Conservation (phyloP, 352 stramenopile genomes). For the Phytophthora macrochlamydospora region DNA sequence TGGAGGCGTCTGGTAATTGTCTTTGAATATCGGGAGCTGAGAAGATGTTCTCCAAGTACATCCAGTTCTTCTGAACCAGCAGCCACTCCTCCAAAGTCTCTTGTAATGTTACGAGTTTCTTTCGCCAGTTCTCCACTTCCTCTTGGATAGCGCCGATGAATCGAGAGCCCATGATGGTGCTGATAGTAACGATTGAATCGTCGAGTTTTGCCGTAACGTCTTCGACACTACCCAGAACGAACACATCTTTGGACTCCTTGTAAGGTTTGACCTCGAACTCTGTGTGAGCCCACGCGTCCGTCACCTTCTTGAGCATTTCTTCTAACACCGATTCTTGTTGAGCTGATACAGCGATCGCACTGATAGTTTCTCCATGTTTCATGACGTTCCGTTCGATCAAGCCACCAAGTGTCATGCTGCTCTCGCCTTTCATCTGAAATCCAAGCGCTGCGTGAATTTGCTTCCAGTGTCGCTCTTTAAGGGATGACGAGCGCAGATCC, state of each 20-base stretch:
- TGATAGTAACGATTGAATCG: slow-evolving; percentile 94
- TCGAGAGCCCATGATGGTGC: slow-evolving; percentile 91
- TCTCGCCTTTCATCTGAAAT: slow-evolving; percentile 88
- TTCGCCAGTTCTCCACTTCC: slow-evolving; percentile 89
- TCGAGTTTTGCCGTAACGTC: slow-evolving; percentile 92
- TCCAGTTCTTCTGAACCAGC: slow-evolving; percentile 89
- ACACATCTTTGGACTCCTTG: slow-evolving; percentile 94
- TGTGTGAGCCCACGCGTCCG: slow-evolving; percentile 82
- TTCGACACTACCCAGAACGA: slow-evolving; percentile 92
- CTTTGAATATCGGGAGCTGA: slow-evolving; percentile 91
- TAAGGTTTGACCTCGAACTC: slow-evolving; percentile 94
- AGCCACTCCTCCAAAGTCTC: slow-evolving; percentile 91
- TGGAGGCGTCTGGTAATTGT: slow-evolving; percentile 89
- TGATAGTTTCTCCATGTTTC: slow-evolving; percentile 88
- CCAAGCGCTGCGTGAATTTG: slow-evolving; percentile 82
- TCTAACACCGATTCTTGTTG: slow-evolving; percentile 93
- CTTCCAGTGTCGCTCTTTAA: slow-evolving; percentile 81
- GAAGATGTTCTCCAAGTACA: slow-evolving; percentile 90
- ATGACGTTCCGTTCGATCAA: slow-evolving; percentile 91
- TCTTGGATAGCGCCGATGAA: slow-evolving; percentile 92
- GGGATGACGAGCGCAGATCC: slow-evolving; percentile 63
- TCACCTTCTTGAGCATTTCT: slow-evolving; percentile 95
- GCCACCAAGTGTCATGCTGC: slow-evolving; percentile 79
- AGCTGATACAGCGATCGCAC: slow-evolving; percentile 79
- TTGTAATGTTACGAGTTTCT: slow-evolving; percentile 82